Evolutionary conservation across 192 early-diverging fungal genomes (phyloP).

Genomic region (Gaertneriomyces semiglobifer): DNA sequence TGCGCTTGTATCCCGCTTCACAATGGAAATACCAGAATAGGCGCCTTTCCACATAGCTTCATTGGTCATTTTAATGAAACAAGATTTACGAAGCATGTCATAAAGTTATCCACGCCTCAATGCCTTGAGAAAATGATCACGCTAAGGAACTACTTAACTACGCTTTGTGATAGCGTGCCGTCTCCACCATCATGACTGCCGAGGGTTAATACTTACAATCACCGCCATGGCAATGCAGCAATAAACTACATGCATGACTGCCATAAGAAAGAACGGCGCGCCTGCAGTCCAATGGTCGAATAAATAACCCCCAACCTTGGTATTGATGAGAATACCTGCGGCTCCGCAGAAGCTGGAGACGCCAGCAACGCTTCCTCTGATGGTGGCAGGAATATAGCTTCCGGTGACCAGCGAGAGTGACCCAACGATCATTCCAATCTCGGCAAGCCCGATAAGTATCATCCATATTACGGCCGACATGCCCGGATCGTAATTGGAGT

Average conservation of each 20-base stretch:
- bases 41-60: too few species aligned
- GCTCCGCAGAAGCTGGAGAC: conserved; percentile 62
- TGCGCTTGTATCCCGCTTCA: too few species aligned
- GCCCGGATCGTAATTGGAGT: not conserved
- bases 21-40: too few species aligned
- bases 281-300: conserved; percentile 47
- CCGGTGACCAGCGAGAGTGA: conserved; percentile 62
- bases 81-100: too few species aligned
- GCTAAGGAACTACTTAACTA: too few species aligned
- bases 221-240: conserved; percentile 18
- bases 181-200: too few species aligned
- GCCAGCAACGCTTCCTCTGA: conserved; percentile 63
- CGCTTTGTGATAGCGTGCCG: too few species aligned
- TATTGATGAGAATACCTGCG: conserved; percentile 60
- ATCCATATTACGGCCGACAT: conserved; percentile 41
- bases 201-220: not conserved
- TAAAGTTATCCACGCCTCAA: too few species aligned
- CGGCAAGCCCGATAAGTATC: conserved; percentile 50
- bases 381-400: conserved; percentile 35
- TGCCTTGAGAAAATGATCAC: too few species aligned
- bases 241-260: conserved; percentile 28
- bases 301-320: conserved; percentile 59
- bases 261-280: conserved; percentile 47
- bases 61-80: too few species aligned
- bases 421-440: conserved; percentile 67